Conservation (phyloP, 371 early-diverging fungal genomes). For the Vairimorpha apis region DNA sequence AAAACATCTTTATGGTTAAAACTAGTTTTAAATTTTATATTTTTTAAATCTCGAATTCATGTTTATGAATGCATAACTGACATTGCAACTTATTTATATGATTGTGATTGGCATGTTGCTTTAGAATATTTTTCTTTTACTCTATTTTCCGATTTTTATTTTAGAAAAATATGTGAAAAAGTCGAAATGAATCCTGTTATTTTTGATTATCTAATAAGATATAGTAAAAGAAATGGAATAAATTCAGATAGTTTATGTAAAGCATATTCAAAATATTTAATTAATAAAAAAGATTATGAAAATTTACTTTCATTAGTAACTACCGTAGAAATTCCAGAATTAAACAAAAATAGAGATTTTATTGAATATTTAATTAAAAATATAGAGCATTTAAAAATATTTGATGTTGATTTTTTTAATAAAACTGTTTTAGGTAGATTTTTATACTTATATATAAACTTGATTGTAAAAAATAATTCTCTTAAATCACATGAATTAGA, state of each 20-base stretch:
- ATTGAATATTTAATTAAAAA: slow-evolving; percentile 20
- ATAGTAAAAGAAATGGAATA: slow-evolving; percentile 18
- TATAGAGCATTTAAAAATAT: neutral
- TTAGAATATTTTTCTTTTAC: slow-evolving; percentile 38
- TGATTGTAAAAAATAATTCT: neutral
- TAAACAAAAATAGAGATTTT: neutral
- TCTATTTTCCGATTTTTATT: slow-evolving; percentile 2
- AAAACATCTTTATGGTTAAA: neutral
- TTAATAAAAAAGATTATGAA: slow-evolving; percentile 1
- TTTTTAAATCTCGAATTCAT: neutral
- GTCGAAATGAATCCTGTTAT: slow-evolving; percentile 19
- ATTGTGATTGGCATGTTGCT: slow-evolving; percentile 16
- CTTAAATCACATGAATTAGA: neutral
- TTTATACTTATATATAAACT: neutral
- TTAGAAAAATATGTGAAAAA: neutral
- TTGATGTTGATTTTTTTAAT: neutral
- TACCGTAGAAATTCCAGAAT: neutral
- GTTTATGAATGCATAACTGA: neutral
- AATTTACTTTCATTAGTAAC: slow-evolving; percentile 1
- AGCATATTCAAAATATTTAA: slow-evolving; percentile 2
- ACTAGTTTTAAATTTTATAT: neutral
- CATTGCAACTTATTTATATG: neutral
- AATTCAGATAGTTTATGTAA: neutral
- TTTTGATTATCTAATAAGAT: slow-evolving; percentile 12
- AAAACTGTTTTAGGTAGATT: neutral